These are phyloP conservation scores for Rheum nobile DNA, from an alignment of 148 eudicot genomes.

Conservation along the genomic window DNA sequence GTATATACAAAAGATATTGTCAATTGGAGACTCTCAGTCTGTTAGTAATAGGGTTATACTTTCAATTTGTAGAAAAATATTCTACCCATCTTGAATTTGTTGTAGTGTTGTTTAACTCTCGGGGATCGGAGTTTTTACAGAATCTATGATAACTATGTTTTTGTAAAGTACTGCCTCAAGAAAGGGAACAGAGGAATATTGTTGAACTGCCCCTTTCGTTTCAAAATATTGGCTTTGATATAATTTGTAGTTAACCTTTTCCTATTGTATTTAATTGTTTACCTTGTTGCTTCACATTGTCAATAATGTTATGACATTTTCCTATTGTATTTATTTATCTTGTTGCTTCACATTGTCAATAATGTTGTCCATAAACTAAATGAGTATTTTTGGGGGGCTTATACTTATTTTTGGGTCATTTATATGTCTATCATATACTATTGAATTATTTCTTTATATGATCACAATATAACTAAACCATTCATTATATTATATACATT, in stretches of 20 bases:
- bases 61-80: not conserved
- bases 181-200: not conserved
- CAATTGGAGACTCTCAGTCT: not conserved
- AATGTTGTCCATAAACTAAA: too few relatives aligned
- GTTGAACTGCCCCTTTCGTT: not conserved
- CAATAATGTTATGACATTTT: constrained; percentile 26
- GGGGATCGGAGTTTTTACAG: not conserved
- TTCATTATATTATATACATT: too few relatives aligned
- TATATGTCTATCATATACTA: too few relatives aligned
- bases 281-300: not conserved
- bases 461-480: too few relatives aligned
- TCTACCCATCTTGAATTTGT: not conserved
- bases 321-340: too few relatives aligned
- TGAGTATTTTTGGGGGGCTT: too few relatives aligned
- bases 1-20: not conserved
- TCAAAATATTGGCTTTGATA: not conserved
- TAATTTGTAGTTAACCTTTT: not conserved
- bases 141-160: not conserved
- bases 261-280: not conserved
- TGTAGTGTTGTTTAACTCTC: not conserved
- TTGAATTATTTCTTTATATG: too few relatives aligned
- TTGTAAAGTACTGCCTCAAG: not conserved
- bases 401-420: too few relatives aligned
- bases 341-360: too few relatives aligned
- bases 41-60: not conserved